Base-by-base conservation (phyloP, 805 yeast genomes). In the Suhomyces emberorum region DNA sequence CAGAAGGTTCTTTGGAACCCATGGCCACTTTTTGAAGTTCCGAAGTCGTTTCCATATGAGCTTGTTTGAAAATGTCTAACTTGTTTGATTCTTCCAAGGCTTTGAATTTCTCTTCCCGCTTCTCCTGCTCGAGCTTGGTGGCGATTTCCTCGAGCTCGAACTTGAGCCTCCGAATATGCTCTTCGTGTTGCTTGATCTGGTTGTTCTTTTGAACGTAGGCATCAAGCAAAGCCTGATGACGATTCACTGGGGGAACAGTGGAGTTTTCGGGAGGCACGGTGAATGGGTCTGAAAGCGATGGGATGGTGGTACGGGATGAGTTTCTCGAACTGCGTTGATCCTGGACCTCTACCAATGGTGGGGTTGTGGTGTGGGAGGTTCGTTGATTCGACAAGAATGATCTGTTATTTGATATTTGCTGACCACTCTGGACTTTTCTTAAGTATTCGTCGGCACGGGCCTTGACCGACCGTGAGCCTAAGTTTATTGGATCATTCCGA, bases 141-240 rank as follows among this genome's bases (percentile, higher is more conserved):
- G 57, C 53, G 7, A 57, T 53, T 24, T 53, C 54, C 11, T 59
- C 49, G n/a, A 78, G 52, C 43, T 65, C 65, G 18, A 52, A 49
- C 41, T 63, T 59, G 21, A 63, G 45, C 5, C 38, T 26, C 10
- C 62, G 60, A 35, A 66, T 50, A 22, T 64, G 63, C n/a, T 63
- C 56, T 47, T 70, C 73, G 38, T 75, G 51, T 32, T 77, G 81
- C 12, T 66, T 42, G 7, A 79, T 67, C 37, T 69, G 69, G 41
- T 79, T 65, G 47, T 78, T 81, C 48, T 79, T 79, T 2, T 69
- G 48, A 0, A 83, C 78, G 38, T 55, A 61, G 24, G 42, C 36
- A 4, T 54, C 45, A 6, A 59, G 34, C n/a, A 62, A 46, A 15
- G 30, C 28, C 19, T 19, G 25, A n/a, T 17, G 17, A 15, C 11